Evolutionary conservation across 2,329 filamentous ascomycete genomes (phyloP), one percentile per base, ranked within the genome.

Genomic region (Zasmidium cellare): DNA sequence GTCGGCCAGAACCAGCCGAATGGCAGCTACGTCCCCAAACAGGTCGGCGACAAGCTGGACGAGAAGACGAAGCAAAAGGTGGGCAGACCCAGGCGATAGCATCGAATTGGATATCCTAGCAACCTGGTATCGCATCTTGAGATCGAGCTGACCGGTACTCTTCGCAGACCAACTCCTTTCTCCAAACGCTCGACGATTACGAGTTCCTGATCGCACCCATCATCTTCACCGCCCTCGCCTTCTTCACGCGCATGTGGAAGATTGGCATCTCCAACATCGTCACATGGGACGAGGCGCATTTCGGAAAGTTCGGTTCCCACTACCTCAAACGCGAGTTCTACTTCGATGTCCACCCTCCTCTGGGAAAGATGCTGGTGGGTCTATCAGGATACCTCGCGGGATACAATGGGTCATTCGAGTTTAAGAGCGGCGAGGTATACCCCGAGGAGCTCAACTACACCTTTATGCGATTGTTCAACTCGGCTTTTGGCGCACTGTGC

Each of bases 251-350:
- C 66, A 82, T 87, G 77, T 88, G 84, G 76, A 86, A 84, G 73
- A 87, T 88, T 70, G 85, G 85, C 57, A 75, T 86, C 51, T 90
- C 87, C 47, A 81, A 84, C 61, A 90, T 90, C 67, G 87, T 90
- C 58, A 90, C 87, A 49, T 90, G 87, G 87, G 87, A 90, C 73
- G 87, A 90, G 78, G 87, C 87, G 67, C 87, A 90, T 76, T 96
- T 96, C 76, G 91, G 91, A 74, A 99, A 99, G 80, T 99, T 99
- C 76, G 94, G 94, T 64, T 97, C 93, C 69, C 93, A 99, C 79
- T 99, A 99, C 77, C 87, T 99, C 73, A 97, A 99, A 77, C 91
- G 93, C 76, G 94, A 99, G 77, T 97, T 97, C 82, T 99, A 99
- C 84, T 99, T 99, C 79, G 91, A 96, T 82, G 89, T 96, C 58